Percentiles rank a stretch among this genome's conserved stretches.
Conservation (phyloP, 345 rosid genomes). For the Brassica incana region DNA sequence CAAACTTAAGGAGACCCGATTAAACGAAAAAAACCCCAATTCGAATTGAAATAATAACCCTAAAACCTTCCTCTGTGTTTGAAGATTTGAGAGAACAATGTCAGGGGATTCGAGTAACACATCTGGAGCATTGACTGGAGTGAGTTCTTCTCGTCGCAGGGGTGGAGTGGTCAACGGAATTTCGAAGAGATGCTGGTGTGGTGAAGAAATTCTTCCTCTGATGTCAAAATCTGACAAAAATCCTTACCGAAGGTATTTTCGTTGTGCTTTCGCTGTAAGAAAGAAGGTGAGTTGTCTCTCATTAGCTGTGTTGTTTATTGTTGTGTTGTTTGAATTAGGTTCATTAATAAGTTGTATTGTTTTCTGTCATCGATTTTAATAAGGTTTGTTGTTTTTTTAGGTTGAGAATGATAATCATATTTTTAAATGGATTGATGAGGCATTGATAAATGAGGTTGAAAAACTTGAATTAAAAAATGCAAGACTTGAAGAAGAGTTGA, state of each 20-base stretch:
- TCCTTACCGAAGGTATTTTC: background rate
- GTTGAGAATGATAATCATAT: background rate
- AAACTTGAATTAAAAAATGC: background rate
- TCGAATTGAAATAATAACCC: background rate
- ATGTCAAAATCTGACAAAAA: background rate
- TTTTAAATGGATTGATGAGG: background rate
- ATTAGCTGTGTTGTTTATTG: background rate
- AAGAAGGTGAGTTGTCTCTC: background rate
- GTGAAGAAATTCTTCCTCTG: background rate
- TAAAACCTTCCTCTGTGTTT: background rate
- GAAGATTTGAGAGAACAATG: background rate
- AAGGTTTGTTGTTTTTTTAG: background rate
- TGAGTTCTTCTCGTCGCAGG: background rate
- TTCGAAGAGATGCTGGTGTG: background rate
- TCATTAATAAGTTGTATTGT: too few species aligned
- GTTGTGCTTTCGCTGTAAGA: background rate
- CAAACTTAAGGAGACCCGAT: background rate
- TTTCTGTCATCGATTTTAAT: background rate
- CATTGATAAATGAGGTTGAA: background rate
- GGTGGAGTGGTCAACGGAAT: background rate
- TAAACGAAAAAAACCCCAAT: background rate
- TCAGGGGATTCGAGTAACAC: background rate
- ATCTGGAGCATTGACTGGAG: background rate
- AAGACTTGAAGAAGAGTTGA: background rate
- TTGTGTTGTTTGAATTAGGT: background rate